A percentile compares a stretch with the other conserved stretches of the same genome.
phyloP scores from a whole-genome alignment of 176 grass and related monocot genomes.

The Pharus latifolius region DNA sequence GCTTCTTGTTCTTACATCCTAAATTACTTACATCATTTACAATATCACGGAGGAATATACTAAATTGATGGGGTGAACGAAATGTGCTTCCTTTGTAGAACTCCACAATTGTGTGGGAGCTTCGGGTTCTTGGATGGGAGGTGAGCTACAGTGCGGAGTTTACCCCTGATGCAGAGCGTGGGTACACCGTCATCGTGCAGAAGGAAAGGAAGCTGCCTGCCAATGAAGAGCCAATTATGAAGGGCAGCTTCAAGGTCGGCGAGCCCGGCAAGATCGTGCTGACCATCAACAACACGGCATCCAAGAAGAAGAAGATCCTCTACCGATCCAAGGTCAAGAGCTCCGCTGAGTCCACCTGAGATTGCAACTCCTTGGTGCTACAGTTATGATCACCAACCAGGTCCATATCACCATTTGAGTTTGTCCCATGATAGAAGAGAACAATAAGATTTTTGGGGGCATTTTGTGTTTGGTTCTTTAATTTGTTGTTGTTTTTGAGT shows the following conservation, averaged over 20 bases:
- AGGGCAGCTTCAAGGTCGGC: conserved; percentile 57
- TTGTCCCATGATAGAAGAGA: conserved; percentile 43
- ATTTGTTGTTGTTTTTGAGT: conserved; percentile 58
- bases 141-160: conserved; percentile 78
- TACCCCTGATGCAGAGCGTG: conserved; percentile 48
- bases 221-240: conserved; percentile 69
- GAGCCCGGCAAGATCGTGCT: conserved; percentile 79
- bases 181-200: conserved; percentile 86
- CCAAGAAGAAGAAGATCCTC: conserved; percentile 96
- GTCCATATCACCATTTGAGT: conserved; percentile 39
- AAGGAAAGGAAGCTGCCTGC: conserved; percentile 65
- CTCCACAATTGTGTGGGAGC: conserved; percentile 70
- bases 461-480: conserved; percentile 37
- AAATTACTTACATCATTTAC: background rate
- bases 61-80: background rate
- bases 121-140: conserved; percentile 73
- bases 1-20: background rate
- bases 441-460: conserved; percentile 28
- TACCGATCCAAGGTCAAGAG: conserved; percentile 79
- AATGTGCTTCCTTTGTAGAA: conserved; percentile 28
- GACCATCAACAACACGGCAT: conserved; percentile 49
- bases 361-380: background rate
- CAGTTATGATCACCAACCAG: conserved; percentile 9
- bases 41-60: background rate
- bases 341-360: conserved; percentile 24